Evolutionary conservation across 2,329 filamentous ascomycete genomes (phyloP).

Genomic region (Emergomyces pasteurianus): DNA sequence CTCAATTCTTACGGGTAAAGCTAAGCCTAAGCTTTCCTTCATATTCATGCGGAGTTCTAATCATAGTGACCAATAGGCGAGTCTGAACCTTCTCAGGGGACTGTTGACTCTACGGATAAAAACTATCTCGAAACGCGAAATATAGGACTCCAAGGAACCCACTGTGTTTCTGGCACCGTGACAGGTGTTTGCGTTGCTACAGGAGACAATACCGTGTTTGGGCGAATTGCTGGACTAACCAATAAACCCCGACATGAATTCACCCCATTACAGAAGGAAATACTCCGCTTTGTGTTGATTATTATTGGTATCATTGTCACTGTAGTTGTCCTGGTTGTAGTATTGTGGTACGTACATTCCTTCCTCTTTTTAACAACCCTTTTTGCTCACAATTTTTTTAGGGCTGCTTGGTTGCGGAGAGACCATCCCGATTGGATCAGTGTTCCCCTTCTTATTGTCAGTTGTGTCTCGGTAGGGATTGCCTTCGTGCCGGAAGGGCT

Average conservation of each 20-base stretch:
- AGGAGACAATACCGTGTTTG: conserved; percentile 62
- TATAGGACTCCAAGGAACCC: conserved; percentile 68
- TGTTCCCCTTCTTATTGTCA: conserved; percentile 59
- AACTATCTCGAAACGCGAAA: conserved; percentile 68
- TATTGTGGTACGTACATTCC: conserved; percentile 46
- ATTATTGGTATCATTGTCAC: conserved; percentile 55
- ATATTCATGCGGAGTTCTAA: neutral
- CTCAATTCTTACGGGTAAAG: conserved; percentile 55
- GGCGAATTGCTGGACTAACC: conserved; percentile 60
- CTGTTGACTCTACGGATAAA: conserved; percentile 53
- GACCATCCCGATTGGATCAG: conserved; percentile 59
- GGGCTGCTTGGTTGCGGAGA: conserved; percentile 57
- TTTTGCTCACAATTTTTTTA: conserved; percentile 20
- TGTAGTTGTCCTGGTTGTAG: conserved; percentile 42
- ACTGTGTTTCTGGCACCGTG: conserved; percentile 58
- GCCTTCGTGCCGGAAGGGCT: conserved; percentile 67
- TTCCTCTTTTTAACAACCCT: neutral
- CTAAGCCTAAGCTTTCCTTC: neutral
- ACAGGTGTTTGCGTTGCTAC: conserved; percentile 59
- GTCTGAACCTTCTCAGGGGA: conserved; percentile 51
- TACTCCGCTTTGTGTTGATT: conserved; percentile 58
- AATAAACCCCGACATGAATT: conserved; percentile 55
- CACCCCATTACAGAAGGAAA: conserved; percentile 60
- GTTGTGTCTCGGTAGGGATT: conserved; percentile 59
- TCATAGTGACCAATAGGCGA: conserved; percentile 39